Evolutionary conservation across 495 filamentous ascomycete species (phyloP).

Genomic region (Xylaria venustula): DNA sequence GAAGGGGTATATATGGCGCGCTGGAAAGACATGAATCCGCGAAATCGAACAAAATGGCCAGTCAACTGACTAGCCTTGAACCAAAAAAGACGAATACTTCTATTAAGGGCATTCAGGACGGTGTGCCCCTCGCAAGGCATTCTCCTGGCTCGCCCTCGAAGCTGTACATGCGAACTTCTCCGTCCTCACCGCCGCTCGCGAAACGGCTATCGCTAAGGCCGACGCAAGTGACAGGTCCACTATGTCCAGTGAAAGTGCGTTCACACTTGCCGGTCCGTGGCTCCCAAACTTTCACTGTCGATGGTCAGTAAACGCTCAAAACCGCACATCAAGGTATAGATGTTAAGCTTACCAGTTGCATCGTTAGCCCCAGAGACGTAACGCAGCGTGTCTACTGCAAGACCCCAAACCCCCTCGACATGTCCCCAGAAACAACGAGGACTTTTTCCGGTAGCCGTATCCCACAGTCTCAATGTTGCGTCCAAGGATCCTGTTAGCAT

Average conservation of each 20-base stretch:
- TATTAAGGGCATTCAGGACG: constrained; percentile 18
- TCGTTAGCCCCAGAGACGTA: constrained; percentile 89
- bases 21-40: background rate
- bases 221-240: constrained; percentile 87
- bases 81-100: background rate
- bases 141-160: constrained; percentile 58
- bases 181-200: constrained; percentile 89
- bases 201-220: constrained; percentile 84
- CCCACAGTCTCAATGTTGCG: constrained; percentile 89
- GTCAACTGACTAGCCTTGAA: background rate
- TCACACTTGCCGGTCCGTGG: constrained; percentile 86
- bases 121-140: constrained; percentile 34
- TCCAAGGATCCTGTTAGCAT: constrained; percentile 92
- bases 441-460: constrained; percentile 76
- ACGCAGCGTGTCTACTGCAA: constrained; percentile 87
- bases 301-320: constrained; percentile 9
- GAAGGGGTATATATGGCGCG: constrained; percentile 12
- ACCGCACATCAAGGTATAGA: background rate
- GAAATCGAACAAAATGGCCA: background rate
- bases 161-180: constrained; percentile 82
- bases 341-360: constrained; percentile 64
- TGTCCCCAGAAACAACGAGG: constrained; percentile 94
- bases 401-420: constrained; percentile 91
- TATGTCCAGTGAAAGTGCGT: constrained; percentile 84
- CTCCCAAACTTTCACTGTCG: constrained; percentile 79